Percentiles rank a stretch among this genome's conserved stretches.
phyloP scores from a whole-genome alignment of 495 filamentous ascomycete species.

The Articulospora tetracladia region DNA sequence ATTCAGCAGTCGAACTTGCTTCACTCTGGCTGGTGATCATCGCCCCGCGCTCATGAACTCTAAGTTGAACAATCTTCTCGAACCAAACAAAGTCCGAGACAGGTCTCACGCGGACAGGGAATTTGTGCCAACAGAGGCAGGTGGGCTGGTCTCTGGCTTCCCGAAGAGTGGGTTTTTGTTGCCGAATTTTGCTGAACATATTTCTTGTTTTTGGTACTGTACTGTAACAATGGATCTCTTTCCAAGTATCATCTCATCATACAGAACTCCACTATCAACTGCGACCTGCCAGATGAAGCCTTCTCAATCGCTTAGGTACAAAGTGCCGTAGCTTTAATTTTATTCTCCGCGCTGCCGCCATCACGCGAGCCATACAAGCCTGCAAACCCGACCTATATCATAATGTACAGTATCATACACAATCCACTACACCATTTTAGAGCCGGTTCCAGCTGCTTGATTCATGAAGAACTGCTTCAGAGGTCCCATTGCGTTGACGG shows the following conservation, averaged over 20 bases:
- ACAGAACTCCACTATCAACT: neutral
- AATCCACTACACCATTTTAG: neutral
- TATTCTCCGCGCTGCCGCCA: neutral
- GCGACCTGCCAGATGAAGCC: neutral
- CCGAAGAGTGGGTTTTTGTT: neutral
- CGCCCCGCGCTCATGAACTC: neutral
- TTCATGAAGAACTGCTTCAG: conserved; percentile 87
- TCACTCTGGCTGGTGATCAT: neutral
- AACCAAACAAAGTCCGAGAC: neutral
- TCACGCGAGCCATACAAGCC: no score
- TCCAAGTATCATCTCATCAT: no score
- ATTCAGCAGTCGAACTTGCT: neutral
- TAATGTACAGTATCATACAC: neutral
- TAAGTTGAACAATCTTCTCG: neutral
- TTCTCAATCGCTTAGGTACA: neutral
- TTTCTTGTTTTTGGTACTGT: neutral
- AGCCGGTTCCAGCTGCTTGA: conserved; percentile 65
- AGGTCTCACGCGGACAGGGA: neutral
- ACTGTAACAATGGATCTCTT: no score
- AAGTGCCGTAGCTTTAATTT: neutral
- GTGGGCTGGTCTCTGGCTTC: neutral
- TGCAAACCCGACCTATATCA: neutral
- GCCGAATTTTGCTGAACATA: neutral
- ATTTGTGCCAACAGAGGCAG: neutral
- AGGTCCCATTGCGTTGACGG: conserved; percentile 70